Evolutionary conservation across 2,329 filamentous ascomycete species (phyloP).

Genomic region (Coniochaeta hoffmannii): DNA sequence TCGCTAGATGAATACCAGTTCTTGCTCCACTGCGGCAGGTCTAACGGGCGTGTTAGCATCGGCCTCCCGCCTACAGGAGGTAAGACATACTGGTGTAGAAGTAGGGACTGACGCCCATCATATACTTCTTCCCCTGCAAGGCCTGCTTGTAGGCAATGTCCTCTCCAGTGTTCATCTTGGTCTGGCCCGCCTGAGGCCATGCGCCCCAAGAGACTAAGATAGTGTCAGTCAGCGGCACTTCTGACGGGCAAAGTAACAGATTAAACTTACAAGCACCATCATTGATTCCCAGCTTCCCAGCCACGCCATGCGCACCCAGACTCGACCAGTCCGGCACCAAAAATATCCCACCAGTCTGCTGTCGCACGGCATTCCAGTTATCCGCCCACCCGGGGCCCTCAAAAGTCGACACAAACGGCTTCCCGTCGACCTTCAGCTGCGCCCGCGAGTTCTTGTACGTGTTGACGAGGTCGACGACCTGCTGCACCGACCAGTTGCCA

Average conservation of each 20-base stretch:
- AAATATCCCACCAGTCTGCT: constrained; percentile 27
- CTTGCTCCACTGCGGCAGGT: constrained; percentile 30
- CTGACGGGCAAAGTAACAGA: background rate
- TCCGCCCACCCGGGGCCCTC: constrained; percentile 34
- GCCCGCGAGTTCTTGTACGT: constrained; percentile 26
- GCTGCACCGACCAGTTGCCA: constrained; percentile 14
- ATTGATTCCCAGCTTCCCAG: constrained; percentile 13
- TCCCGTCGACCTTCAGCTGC: constrained; percentile 31
- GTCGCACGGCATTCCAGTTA: constrained; percentile 34
- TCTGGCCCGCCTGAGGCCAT: constrained; percentile 35
- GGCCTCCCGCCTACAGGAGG: constrained; percentile 20
- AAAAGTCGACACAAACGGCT: constrained; percentile 43
- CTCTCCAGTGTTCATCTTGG: constrained; percentile 26
- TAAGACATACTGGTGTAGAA: constrained; percentile 35
- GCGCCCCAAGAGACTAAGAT: constrained; percentile 43
- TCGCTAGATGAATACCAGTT: constrained; percentile 51
- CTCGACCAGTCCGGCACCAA: constrained; percentile 38
- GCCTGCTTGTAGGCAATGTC: constrained; percentile 30
- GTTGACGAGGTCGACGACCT: constrained; percentile 24
- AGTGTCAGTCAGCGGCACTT: background rate
- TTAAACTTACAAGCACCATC: constrained; percentile 17
- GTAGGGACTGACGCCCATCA: constrained; percentile 37
- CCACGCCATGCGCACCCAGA: constrained; percentile 26
- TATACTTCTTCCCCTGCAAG: constrained; percentile 36
- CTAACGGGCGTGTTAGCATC: constrained; percentile 13